Evolutionary conservation across 2,329 filamentous ascomycete species (phyloP).

Genomic region (Pyricularia sp.): DNA sequence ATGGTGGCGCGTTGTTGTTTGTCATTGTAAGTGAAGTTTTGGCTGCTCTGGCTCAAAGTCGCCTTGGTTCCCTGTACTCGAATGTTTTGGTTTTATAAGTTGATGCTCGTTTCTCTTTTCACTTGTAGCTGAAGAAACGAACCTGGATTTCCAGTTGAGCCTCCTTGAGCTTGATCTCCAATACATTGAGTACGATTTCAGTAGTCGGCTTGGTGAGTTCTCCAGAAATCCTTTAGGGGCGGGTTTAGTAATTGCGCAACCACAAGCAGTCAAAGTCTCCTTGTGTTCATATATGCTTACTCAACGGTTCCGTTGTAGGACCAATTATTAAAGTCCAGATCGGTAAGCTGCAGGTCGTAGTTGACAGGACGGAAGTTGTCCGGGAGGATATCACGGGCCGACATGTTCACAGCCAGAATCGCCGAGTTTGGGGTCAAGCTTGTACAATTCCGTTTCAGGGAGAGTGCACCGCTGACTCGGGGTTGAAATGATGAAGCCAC

Average conservation of each 20-base stretch:
- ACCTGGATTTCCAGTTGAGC: slow-evolving; percentile 48
- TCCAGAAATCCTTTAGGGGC: slow-evolving; percentile 55
- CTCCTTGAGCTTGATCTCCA: slow-evolving; percentile 69
- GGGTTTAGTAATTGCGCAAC: not conserved
- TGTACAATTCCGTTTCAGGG: not conserved
- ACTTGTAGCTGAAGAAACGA: not conserved
- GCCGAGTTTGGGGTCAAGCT: not conserved
- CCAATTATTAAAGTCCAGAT: slow-evolving; percentile 67
- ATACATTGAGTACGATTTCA: slow-evolving; percentile 74
- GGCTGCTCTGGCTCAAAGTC: slow-evolving; percentile 48
- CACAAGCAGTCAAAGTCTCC: not conserved
- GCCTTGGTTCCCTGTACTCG: slow-evolving; percentile 37
- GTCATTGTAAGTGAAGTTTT: slow-evolving; percentile 68
- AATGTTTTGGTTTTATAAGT: not conserved
- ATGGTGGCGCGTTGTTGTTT: slow-evolving; percentile 78
- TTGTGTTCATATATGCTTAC: slow-evolving; percentile 25
- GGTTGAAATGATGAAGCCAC: not conserved
- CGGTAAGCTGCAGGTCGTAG: slow-evolving; percentile 73
- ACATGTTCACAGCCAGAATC: slow-evolving; percentile 27
- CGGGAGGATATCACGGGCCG: slow-evolving; percentile 54
- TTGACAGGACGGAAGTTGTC: slow-evolving; percentile 68
- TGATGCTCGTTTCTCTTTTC: not conserved
- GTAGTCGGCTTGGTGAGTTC: slow-evolving; percentile 63
- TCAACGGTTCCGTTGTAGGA: slow-evolving; percentile 74
- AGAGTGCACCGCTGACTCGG: not conserved